phyloP scores from a whole-genome alignment of 2,329 filamentous ascomycete genomes.

The Intubia oerlemansii region DNA sequence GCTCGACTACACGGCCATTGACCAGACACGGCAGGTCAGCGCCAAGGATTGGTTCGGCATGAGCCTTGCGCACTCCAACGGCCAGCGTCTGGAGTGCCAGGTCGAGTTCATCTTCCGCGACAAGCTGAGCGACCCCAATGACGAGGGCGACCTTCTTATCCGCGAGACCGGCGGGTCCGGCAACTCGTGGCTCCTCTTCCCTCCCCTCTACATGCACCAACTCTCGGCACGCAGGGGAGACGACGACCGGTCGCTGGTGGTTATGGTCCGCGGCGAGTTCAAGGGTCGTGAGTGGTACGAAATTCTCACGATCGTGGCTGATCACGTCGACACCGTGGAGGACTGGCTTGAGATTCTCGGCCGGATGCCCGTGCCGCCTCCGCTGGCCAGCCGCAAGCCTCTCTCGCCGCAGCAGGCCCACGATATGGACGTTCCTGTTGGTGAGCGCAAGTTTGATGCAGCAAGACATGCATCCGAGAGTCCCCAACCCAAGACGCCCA shows the following conservation, averaged over 20 bases:
- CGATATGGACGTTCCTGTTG: slow-evolving; percentile 16
- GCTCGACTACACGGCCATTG: slow-evolving; percentile 47
- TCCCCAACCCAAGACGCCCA: slow-evolving; percentile 5
- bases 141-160: slow-evolving; percentile 70
- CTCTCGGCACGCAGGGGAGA: slow-evolving; percentile 68
- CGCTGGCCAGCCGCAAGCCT: slow-evolving; percentile 4
- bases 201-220: slow-evolving; percentile 52
- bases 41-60: slow-evolving; percentile 83
- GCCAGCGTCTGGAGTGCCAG: slow-evolving; percentile 73
- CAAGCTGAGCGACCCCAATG: slow-evolving; percentile 42
- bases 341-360: slow-evolving; percentile 79
- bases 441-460: slow-evolving; percentile 13
- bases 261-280: slow-evolving; percentile 53
- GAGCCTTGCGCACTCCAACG: slow-evolving; percentile 68
- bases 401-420: slow-evolving; percentile 7
- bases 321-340: slow-evolving; percentile 52
- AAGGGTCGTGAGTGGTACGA: slow-evolving; percentile 61
- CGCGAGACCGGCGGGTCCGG: slow-evolving; percentile 61
- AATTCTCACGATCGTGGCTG: slow-evolving; percentile 53
- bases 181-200: slow-evolving; percentile 66
- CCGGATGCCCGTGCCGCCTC: slow-evolving; percentile 20
- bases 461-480: background rate
- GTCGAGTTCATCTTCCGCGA: slow-evolving; percentile 77
- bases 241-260: slow-evolving; percentile 45
- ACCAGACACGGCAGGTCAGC: slow-evolving; percentile 60